Evolutionary conservation across 73 alveolate species (phyloP).

Genomic region (Blepharisma stoltei): DNA sequence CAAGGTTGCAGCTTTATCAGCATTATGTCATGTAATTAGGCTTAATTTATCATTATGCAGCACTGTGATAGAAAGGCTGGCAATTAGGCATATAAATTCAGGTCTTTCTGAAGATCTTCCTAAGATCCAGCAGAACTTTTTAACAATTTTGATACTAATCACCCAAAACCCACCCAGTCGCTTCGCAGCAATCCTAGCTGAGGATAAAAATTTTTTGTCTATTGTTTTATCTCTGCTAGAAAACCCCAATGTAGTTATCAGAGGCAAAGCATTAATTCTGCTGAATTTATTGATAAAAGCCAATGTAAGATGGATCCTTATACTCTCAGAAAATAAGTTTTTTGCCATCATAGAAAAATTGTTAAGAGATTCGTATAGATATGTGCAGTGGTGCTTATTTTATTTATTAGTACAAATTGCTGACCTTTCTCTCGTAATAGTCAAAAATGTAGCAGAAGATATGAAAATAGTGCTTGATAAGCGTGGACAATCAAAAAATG

Average conservation of each 20-base stretch:
- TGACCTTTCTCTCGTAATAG: slow-evolving; percentile 59
- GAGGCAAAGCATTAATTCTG: slow-evolving; percentile 77
- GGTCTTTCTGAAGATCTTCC: slow-evolving; percentile 63
- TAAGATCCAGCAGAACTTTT: slow-evolving; percentile 70
- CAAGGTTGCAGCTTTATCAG: slow-evolving; percentile 64
- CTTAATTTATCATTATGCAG: slow-evolving; percentile 55
- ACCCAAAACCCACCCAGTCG: slow-evolving; percentile 43
- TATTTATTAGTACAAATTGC: slow-evolving; percentile 54
- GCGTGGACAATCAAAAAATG: slow-evolving; percentile 32
- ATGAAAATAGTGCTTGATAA: slow-evolving; percentile 42
- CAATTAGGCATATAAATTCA: slow-evolving; percentile 45
- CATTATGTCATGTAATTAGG: slow-evolving; percentile 65
- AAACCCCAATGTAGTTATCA: slow-evolving; percentile 60
- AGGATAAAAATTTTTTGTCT: slow-evolving; percentile 47
- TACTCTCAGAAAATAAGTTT: slow-evolving; percentile 67
- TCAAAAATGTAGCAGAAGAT: slow-evolving; percentile 52
- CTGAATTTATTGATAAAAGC: slow-evolving; percentile 58
- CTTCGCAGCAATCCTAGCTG: slow-evolving; percentile 48
- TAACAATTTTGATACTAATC: slow-evolving; percentile 59
- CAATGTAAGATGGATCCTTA: slow-evolving; percentile 56
- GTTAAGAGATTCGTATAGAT: slow-evolving; percentile 64
- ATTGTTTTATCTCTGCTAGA: slow-evolving; percentile 56
- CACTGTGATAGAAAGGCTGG: slow-evolving; percentile 51
- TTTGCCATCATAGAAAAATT: slow-evolving; percentile 62
- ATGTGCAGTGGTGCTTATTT: slow-evolving; percentile 65